Conservation (phyloP, 305 asterid genomes). For the Fraxinus latifolia region DNA sequence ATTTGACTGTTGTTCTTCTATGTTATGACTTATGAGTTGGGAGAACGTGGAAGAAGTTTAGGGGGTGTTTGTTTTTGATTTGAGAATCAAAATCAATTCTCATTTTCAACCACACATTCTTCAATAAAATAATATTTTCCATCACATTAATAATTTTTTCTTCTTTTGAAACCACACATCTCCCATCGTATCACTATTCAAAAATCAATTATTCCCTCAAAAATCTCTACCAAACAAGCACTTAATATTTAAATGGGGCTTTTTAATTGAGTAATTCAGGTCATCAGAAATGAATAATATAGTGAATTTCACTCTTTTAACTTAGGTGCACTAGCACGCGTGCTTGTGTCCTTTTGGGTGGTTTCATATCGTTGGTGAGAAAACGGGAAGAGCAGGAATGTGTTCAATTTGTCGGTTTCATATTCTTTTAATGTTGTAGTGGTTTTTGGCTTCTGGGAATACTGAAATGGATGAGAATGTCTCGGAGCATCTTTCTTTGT, state of each 20-base stretch:
- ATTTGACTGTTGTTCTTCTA: background rate
- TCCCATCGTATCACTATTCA: too few relatives aligned
- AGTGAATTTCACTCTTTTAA: background rate
- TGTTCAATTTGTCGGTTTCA: background rate
- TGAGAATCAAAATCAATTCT: too few relatives aligned
- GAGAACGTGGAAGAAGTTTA: background rate
- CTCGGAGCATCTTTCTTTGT: background rate
- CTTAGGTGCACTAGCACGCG: background rate
- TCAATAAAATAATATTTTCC: too few relatives aligned
- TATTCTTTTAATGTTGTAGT: background rate
- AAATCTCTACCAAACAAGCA: too few relatives aligned
- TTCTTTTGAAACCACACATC: too few relatives aligned
- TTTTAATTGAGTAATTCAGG: background rate
- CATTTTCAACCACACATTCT: too few relatives aligned
- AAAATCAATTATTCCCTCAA: too few relatives aligned
- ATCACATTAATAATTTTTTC: too few relatives aligned
- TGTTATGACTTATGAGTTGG: background rate
- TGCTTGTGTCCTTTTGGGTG: conserved; percentile 1
- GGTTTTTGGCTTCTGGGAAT: background rate
- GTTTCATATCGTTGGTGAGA: background rate
- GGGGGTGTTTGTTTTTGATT: too few relatives aligned
- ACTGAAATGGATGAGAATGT: background rate
- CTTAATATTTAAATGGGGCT: background rate
- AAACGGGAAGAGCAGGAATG: background rate
- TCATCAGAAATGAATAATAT: background rate